Conservation (phyloP, 805 yeast species). For the Yarrowia sp. region DNA sequence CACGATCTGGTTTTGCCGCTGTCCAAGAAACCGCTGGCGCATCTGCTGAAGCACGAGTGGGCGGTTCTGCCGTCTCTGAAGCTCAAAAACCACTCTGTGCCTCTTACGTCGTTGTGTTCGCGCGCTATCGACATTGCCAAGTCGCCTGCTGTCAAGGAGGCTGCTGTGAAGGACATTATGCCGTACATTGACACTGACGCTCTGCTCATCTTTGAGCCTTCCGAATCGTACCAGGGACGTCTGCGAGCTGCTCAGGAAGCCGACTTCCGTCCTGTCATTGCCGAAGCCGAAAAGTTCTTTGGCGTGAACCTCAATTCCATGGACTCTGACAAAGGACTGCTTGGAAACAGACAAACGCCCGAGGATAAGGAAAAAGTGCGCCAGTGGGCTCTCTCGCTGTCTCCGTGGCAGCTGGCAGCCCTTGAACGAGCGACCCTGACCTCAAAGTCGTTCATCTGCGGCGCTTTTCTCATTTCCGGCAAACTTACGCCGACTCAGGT, state of each 20-base stretch:
- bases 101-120: conserved; percentile 82
- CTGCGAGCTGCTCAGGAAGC: conserved; percentile 78
- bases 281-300: conserved; percentile 60
- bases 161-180: conserved; percentile 59
- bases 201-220: conserved; percentile 78
- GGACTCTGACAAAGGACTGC: conserved; percentile 79
- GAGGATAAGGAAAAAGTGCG: conserved; percentile 60
- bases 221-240: conserved; percentile 75
- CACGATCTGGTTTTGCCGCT: conserved; percentile 63
- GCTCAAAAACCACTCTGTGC: conserved; percentile 75
- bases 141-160: conserved; percentile 44
- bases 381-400: conserved; percentile 61
- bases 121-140: conserved; percentile 75
- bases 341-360: conserved; percentile 71
- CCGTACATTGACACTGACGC: conserved; percentile 95
- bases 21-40: conserved; percentile 60
- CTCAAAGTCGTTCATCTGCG: conserved; percentile 83
- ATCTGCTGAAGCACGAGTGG: conserved; percentile 87
- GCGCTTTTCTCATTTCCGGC: conserved; percentile 56
- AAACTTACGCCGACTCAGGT: conserved; percentile 59
- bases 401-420: conserved; percentile 78
- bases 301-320: conserved; percentile 52
- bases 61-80: conserved; percentile 54
- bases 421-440: conserved; percentile 85
- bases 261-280: conserved; percentile 70